These are phyloP conservation scores for Musa acuminata DNA, from an alignment of 176 grass and related monocot genomes.

Conservation along the genomic window DNA sequence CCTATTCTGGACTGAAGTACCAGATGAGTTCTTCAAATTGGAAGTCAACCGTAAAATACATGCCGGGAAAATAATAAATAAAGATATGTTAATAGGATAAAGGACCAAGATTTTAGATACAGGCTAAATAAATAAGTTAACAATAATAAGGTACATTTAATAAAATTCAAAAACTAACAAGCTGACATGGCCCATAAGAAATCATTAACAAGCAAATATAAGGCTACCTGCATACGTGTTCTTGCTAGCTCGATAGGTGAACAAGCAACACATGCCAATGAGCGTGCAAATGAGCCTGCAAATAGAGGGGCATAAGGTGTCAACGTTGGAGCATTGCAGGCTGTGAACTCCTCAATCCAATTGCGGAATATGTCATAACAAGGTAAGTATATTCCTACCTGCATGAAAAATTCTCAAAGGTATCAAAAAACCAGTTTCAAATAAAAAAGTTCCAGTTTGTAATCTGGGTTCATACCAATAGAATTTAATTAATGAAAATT, in stretches of 20 bases:
- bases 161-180: background rate
- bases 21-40: background rate
- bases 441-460: background rate
- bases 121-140: background rate
- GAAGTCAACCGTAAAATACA: background rate
- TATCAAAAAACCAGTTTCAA: constrained; percentile 8
- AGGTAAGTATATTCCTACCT: constrained; percentile 98
- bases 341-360: constrained; percentile 67
- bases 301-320: constrained; percentile 69
- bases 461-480: background rate
- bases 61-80: background rate
- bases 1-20: background rate
- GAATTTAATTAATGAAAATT: background rate
- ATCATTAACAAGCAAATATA: background rate
- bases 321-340: constrained; percentile 56
- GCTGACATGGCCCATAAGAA: background rate
- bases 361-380: constrained; percentile 96
- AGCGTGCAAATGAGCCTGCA: constrained; percentile 77
- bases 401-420: constrained; percentile 24
- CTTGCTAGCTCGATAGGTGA: constrained; percentile 85
- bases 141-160: background rate
- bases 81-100: background rate
- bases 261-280: constrained; percentile 85
- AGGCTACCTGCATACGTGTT: constrained; percentile 89
- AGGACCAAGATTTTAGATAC: background rate